Evolutionary conservation across 352 stramenopile genomes (phyloP).

Genomic region (Sclerospora graminicola): DNA sequence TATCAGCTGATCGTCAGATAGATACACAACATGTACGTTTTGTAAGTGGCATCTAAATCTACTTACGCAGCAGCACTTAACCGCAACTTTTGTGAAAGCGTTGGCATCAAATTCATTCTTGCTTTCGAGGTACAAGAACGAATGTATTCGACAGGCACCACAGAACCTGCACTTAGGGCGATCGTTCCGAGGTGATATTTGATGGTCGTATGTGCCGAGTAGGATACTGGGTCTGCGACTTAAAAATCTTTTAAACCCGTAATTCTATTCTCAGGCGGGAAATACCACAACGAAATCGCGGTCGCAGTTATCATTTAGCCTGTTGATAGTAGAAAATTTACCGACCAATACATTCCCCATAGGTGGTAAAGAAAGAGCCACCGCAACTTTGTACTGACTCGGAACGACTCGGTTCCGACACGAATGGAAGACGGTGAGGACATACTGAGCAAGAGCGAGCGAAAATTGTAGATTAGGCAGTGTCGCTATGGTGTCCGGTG

Average conservation of each 20-base stretch:
- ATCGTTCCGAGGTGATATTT: constrained; percentile 67
- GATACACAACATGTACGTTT: no score
- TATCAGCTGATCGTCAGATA: constrained; percentile 1
- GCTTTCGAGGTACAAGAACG: constrained; percentile 77
- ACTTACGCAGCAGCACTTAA: constrained; percentile 68
- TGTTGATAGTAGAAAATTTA: constrained; percentile 52
- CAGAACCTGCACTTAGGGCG: constrained; percentile 46
- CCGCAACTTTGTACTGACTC: constrained; percentile 46
- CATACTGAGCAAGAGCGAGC: no score
- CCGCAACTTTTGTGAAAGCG: constrained; percentile 36
- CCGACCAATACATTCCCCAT: constrained; percentile 77
- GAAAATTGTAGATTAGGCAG: no score
- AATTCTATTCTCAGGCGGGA: constrained; percentile 47
- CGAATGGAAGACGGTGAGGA: constrained; percentile 38
- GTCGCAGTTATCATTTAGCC: constrained; percentile 70
- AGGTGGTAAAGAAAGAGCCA: constrained; percentile 72
- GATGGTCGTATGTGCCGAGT: constrained; percentile 46
- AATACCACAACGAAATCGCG: constrained; percentile 71
- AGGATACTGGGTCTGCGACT: constrained; percentile 49
- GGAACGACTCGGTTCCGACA: constrained; percentile 60
- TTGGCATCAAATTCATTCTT: constrained; percentile 75
- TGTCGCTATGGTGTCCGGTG: no score
- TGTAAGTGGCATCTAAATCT: no score
- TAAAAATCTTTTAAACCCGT: constrained; percentile 47
- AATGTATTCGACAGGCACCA: constrained; percentile 53